Percentiles rank a stretch among this genome's conserved stretches.
phyloP scores from a whole-genome alignment of 225 moss, liverwort and hornwort species.

The Antitrichia curtipendula region DNA sequence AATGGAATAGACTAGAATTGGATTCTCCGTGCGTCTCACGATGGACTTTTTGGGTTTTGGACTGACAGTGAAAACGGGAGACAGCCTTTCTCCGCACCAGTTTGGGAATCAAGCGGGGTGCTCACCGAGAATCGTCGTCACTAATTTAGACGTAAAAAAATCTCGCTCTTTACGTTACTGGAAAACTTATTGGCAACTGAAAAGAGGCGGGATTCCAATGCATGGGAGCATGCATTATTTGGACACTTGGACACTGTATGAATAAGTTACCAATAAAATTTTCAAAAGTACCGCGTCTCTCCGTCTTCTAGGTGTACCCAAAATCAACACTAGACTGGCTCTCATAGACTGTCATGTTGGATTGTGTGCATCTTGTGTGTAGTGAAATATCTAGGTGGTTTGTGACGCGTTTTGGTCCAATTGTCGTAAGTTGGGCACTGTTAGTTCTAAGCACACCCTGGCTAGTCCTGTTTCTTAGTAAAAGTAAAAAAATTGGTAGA shows the following conservation, averaged over 20 bases:
- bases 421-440: not conserved
- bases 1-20: no score
- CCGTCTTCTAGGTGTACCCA: not conserved
- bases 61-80: not conserved
- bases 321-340: not conserved
- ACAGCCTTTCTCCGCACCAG: not conserved
- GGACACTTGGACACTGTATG: not conserved
- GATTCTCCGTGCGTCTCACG: not conserved
- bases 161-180: no score
- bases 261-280: not conserved
- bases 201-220: not conserved
- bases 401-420: not conserved
- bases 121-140: not conserved
- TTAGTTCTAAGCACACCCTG: not conserved
- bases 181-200: not conserved
- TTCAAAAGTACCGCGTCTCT: no score
- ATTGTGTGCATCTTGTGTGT: not conserved
- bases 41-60: not conserved
- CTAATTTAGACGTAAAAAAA: no score
- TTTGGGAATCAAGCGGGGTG: not conserved
- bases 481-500: not conserved
- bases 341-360: not conserved
- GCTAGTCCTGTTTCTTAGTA: not conserved
- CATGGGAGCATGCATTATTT: not conserved
- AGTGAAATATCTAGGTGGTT: not conserved